Base-by-base conservation (phyloP, 2,329 filamentous ascomycete genomes). In the Fusarium ramigenum region DNA sequence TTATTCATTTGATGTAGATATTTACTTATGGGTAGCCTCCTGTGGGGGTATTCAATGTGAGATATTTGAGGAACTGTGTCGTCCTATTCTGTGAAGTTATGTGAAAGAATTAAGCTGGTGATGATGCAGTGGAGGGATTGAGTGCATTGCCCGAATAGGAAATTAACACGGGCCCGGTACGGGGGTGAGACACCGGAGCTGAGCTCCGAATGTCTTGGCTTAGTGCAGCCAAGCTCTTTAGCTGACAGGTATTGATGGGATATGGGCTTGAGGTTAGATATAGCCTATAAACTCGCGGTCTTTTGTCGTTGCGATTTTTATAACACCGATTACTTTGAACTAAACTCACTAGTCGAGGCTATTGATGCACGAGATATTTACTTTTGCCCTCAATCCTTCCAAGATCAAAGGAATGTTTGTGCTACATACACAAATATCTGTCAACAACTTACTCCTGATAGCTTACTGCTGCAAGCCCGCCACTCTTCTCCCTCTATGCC, bases 21-120 rank as follows among this genome's bases (percentile, higher is more conserved):
- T 75, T 78, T 76, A 78, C 66, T 74, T 76, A 74, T 50, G 63
- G 64, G 72, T 78, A 74, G 75, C 76, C 75, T 74, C 73, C 75
- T 78, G 73, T 76, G 75, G 75, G 63, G 76, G 72, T 65, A 53
- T 70, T 69, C 69, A 76, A 76, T 78, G 76, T 76, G 63, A 77
- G 60, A 77, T 77, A 74, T 70, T 77, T 75, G 76, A 77, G 68
- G 64, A 77, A 70, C 4, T 37, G 0, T 21, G 19, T 21, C 7
- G 42, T 70, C 18, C 3, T 30, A 21, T 43, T 25, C 1, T 15
- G 46, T 58, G 52, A 63, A 50, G 34, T 37, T n/a, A 12, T 49
- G 42, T 30, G 39, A 0, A 19, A 36, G 6, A 21, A n/a, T 34
- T 28, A 37, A 7, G 30, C 2, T 34, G 30, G 30, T 11, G 30